These are phyloP conservation scores for Protostelium mycophagum DNA, from an alignment of 78 protist genomes.

Conservation along the genomic window DNA sequence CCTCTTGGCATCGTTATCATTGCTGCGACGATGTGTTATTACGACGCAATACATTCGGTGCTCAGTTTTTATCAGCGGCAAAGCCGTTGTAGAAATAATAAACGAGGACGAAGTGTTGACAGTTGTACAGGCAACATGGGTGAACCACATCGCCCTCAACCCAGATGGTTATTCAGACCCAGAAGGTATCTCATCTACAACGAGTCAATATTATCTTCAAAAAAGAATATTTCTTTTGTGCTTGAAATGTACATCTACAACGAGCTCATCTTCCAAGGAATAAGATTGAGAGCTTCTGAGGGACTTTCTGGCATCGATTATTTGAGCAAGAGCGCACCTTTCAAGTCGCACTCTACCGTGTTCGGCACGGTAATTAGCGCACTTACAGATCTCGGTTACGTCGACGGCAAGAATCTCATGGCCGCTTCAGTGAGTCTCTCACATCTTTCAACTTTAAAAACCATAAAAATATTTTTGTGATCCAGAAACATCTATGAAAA, in stretches of 20 bases:
- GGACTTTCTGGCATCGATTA: neutral
- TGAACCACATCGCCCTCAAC: neutral
- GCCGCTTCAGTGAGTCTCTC: neutral
- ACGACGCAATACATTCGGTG: too few species aligned
- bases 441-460: too few species aligned
- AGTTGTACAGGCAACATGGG: neutral
- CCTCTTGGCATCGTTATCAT: neutral
- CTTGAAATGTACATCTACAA: neutral
- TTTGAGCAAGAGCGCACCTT: neutral
- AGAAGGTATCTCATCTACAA: too few species aligned
- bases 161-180: neutral
- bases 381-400: neutral
- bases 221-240: too few species aligned
- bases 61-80: too few species aligned
- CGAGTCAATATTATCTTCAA: too few species aligned
- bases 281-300: neutral
- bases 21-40: too few species aligned
- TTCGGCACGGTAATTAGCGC: neutral
- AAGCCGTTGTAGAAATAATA: too few species aligned
- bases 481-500: neutral
- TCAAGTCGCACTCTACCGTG: neutral
- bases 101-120: too few species aligned
- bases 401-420: neutral
- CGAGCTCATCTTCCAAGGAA: neutral
- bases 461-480: neutral